These are phyloP conservation scores for Somion occarium DNA, from an alignment of 1,284 basidiomycete species.

Conservation along the genomic window DNA sequence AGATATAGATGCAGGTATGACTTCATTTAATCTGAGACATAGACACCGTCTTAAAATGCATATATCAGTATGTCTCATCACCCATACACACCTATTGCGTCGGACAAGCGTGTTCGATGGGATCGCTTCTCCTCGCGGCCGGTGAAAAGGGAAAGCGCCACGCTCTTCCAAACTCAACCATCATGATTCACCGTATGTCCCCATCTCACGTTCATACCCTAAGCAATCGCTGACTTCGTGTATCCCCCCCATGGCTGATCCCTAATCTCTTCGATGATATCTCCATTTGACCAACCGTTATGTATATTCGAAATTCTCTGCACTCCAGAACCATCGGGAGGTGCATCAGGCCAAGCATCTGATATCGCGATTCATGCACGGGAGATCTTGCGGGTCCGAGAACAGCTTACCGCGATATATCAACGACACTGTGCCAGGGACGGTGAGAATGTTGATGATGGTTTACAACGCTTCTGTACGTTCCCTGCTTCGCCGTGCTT, in stretches of 20 bases:
- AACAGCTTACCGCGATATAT: constrained; percentile 81
- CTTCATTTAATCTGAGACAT: not conserved
- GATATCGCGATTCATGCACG: constrained; percentile 94
- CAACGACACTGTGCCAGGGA: constrained; percentile 69
- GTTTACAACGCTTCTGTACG: constrained; percentile 73
- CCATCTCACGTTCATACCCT: too few species aligned
- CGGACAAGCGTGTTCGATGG: constrained; percentile 92
- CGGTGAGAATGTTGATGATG: constrained; percentile 60
- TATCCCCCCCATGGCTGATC: not conserved
- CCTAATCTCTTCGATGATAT: not conserved
- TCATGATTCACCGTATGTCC: constrained; percentile 93
- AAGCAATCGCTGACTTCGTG: constrained; percentile 7
- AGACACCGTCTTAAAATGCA: not conserved
- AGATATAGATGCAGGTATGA: constrained; percentile 67
- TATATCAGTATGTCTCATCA: constrained; percentile 76
- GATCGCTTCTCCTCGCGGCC: constrained; percentile 82
- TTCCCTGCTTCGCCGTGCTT: constrained; percentile 4
- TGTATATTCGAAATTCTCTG: too few species aligned
- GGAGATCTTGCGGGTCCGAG: constrained; percentile 85
- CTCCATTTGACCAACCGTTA: too few species aligned
- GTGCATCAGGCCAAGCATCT: constrained; percentile 87
- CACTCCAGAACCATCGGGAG: constrained; percentile 82
- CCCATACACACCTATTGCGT: constrained; percentile 94
- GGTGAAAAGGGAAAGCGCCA: constrained; percentile 87
- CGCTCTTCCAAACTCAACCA: constrained; percentile 85